These are phyloP conservation scores for Macaranga tanarius DNA, from an alignment of 441 rosid genomes.

Conservation along the genomic window DNA sequence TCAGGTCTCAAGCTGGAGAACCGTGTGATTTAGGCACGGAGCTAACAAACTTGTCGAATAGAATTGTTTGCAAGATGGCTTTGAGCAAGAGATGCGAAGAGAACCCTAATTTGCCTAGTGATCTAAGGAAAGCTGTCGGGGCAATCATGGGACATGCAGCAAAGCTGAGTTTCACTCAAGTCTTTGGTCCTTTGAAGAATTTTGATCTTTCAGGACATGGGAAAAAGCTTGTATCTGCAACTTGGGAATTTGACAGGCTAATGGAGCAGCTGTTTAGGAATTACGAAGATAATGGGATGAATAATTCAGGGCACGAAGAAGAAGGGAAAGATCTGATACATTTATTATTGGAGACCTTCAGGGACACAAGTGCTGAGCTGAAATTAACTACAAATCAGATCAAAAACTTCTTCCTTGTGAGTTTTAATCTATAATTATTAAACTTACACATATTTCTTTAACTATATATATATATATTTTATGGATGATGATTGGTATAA, in stretches of 20 bases:
- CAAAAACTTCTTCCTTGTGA: constrained; percentile 18
- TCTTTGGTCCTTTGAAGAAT: constrained; percentile 18
- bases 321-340: constrained; percentile 14
- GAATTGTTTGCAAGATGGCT: constrained; percentile 19
- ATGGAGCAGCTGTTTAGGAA: constrained; percentile 18
- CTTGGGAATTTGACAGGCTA: constrained; percentile 6
- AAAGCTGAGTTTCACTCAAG: constrained; percentile 13
- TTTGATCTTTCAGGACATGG: constrained; percentile 23
- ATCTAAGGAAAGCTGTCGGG: constrained; percentile 2
- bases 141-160: constrained; percentile 10
- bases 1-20: neutral
- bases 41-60: constrained; percentile 12
- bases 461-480: too few relatives aligned
- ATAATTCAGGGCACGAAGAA: neutral
- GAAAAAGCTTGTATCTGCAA: constrained; percentile 1
- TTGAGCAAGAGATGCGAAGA: constrained; percentile 15
- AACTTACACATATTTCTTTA: too few relatives aligned
- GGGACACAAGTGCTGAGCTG: constrained; percentile 7
- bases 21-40: constrained; percentile 6
- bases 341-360: constrained; percentile 1
- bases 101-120: constrained; percentile 4
- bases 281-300: constrained; percentile 4
- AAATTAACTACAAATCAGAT: constrained; percentile 20
- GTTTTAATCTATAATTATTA: neutral
- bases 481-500: neutral